Base-by-base conservation (phyloP, 257 asterid genomes). In the Voacanga thouarsii region DNA sequence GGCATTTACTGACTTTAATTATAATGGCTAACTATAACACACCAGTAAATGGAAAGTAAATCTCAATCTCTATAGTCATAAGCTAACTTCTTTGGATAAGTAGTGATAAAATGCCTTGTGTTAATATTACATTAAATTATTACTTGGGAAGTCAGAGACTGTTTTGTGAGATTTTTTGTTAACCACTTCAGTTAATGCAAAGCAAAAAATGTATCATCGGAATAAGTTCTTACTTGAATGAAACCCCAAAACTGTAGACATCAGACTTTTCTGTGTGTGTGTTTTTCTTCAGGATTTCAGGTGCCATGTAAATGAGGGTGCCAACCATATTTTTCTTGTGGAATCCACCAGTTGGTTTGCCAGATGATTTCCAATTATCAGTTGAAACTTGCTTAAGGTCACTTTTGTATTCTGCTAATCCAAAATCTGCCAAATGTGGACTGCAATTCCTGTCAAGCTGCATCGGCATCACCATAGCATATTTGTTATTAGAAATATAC, bases 341-440 rank as follows among this genome's bases (percentile, higher is more conserved):
- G 87, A 95, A 95, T 81, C 99, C 99, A 80, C 99, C 99, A 50
- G 98, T 93, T 71, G 98, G 99, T 86, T 95, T 93, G 75, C 98
- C 99, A 66, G 91, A 88, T 79, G 97, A 87, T 86, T 86, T 90
- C 98, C 98, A 95, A 77, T 85, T 91, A 79, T 69, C 76, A 30
- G 72, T 15, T 37, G 98, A 89, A 77, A 93, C 88, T 86, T 88
- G 90, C 84, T 91, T 85, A 73, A 95, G 94, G 86, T 93, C 90
- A 67, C 84, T 88, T 83, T 77, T 76, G 85, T 90, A 87, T 82
- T 92, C 99, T 21, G 99, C 96, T 88, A 95, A 88, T 74, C 98
- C 98, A 88, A 95, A 95, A 87, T 95, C 98, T 41, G 97, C 96
- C 70, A 95, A 85, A 84, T 87, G 87, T 19, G 98, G 92, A 80